These are phyloP conservation scores for Isoetes taiwanensis DNA, from an alignment of 75 land plant species.

Conservation along the genomic window DNA sequence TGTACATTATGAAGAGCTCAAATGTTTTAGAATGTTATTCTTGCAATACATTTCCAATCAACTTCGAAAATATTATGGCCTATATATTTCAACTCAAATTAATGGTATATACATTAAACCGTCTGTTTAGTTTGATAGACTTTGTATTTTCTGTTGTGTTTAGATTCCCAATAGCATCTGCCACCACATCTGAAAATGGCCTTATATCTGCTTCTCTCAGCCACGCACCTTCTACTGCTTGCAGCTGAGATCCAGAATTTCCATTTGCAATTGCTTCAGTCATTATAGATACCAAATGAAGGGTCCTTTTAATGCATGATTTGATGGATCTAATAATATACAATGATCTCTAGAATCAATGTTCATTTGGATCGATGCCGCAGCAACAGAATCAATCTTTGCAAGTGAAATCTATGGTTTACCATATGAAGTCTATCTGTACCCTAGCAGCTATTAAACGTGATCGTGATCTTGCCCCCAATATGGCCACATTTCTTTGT, in stretches of 20 bases:
- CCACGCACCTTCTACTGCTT: conserved; percentile 75
- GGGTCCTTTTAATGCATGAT: conserved; percentile 46
- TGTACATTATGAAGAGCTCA: too few species aligned
- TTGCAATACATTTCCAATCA: too few species aligned
- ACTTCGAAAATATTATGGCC: too few species aligned
- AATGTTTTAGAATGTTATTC: too few species aligned
- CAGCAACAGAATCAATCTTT: conserved; percentile 82
- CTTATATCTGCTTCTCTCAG: conserved; percentile 36
- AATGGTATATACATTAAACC: too few species aligned
- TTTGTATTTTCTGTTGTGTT: conserved; percentile 35
- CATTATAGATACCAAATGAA: conserved; percentile 29
- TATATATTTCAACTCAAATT: too few species aligned
- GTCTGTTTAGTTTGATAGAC: too few species aligned
- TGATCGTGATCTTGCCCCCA: conserved; percentile 84
- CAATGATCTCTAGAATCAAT: conserved; percentile 67
- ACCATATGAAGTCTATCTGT: conserved; percentile 86
- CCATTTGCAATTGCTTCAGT: conserved; percentile 41
- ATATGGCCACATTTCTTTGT: conserved; percentile 62
- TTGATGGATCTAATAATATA: conserved; percentile 67
- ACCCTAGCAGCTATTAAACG: conserved; percentile 77
- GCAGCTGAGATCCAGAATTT: conserved; percentile 53
- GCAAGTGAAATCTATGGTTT: conserved; percentile 59
- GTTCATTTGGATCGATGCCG: conserved; percentile 60
- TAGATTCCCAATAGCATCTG: conserved; percentile 34
- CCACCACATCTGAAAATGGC: conserved; percentile 60